phyloP scores from a whole-genome alignment of 2,329 filamentous ascomycete genomes.

The Fusarium falciforme region DNA sequence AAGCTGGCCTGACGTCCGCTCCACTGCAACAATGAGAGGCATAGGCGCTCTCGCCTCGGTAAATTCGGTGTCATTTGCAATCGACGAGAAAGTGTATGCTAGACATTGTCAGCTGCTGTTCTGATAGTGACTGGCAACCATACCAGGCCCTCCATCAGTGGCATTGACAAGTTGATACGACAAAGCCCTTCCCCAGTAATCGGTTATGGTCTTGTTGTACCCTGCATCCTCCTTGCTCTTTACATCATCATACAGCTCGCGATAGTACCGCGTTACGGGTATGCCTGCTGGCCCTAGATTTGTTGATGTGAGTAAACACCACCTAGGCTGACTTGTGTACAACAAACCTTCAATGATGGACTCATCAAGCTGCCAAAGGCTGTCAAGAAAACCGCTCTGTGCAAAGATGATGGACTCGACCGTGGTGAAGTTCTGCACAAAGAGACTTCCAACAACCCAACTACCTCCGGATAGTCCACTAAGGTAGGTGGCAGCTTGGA shows the following conservation, averaged over 20 bases:
- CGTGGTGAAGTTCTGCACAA: slow-evolving; percentile 80
- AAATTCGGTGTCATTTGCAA: slow-evolving; percentile 67
- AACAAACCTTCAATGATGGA: slow-evolving; percentile 46
- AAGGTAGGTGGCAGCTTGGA: slow-evolving; percentile 81
- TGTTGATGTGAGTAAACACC: background rate
- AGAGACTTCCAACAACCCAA: slow-evolving; percentile 81
- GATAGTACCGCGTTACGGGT: slow-evolving; percentile 64
- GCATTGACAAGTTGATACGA: slow-evolving; percentile 83
- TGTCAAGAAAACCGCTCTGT: slow-evolving; percentile 22
- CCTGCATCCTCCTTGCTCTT: slow-evolving; percentile 70
- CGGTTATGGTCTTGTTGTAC: slow-evolving; percentile 75
- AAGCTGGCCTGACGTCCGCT: slow-evolving; percentile 69
- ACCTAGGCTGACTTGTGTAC: background rate
- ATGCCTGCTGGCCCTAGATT: slow-evolving; percentile 23
- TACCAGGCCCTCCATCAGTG: slow-evolving; percentile 69
- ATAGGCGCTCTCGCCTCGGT: slow-evolving; percentile 72
- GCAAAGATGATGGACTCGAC: slow-evolving; percentile 56
- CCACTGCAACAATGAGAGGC: slow-evolving; percentile 79
- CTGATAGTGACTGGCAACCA: background rate
- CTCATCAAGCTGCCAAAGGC: slow-evolving; percentile 31
- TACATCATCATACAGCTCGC: slow-evolving; percentile 68
- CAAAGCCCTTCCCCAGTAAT: slow-evolving; percentile 83
- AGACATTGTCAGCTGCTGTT: slow-evolving; percentile 9
- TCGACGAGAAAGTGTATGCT: slow-evolving; percentile 82
- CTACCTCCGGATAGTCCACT: slow-evolving; percentile 79